Conservation (phyloP, 768 basidiomycete genomes). For the Calocybe indica region DNA sequence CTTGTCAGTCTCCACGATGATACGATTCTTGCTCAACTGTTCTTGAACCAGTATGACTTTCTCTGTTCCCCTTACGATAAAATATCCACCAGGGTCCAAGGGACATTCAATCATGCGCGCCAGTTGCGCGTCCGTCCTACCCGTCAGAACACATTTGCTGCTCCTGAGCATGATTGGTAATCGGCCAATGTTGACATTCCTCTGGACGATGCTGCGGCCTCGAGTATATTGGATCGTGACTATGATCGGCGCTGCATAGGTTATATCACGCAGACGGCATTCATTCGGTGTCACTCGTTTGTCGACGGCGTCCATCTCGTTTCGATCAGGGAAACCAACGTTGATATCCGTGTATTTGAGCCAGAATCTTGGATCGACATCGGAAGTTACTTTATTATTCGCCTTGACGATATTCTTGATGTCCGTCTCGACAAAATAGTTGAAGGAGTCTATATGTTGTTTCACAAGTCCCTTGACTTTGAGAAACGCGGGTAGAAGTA, state of each 20-base stretch:
- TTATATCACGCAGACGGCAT: slow-evolving; percentile 92
- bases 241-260: slow-evolving; percentile 88
- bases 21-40: slow-evolving; percentile 97
- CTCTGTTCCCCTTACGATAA: slow-evolving; percentile 98
- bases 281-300: slow-evolving; percentile 92
- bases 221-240: slow-evolving; percentile 95
- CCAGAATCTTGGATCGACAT: slow-evolving; percentile 95
- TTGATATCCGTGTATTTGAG: slow-evolving; percentile 95
- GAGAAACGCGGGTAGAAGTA: slow-evolving; percentile 91
- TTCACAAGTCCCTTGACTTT: slow-evolving; percentile 98
- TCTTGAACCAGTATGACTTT: slow-evolving; percentile 99
- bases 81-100: slow-evolving; percentile 98
- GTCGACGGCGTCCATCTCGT: slow-evolving; percentile 74
- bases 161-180: slow-evolving; percentile 96
- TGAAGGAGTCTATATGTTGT: slow-evolving; percentile 98
- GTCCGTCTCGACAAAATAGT: slow-evolving; percentile 96
- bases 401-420: slow-evolving; percentile 95
- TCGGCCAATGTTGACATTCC: slow-evolving; percentile 85
- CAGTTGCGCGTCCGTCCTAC: slow-evolving; percentile 69
- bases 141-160: slow-evolving; percentile 88
- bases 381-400: slow-evolving; percentile 90
- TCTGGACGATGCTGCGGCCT: slow-evolving; percentile 81
- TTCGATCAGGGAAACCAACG: slow-evolving; percentile 87
- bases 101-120: slow-evolving; percentile 98
- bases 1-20: slow-evolving; percentile 93